Evolutionary conservation across 805 yeast species (phyloP).

Genomic region (Candida nitratophila): DNA sequence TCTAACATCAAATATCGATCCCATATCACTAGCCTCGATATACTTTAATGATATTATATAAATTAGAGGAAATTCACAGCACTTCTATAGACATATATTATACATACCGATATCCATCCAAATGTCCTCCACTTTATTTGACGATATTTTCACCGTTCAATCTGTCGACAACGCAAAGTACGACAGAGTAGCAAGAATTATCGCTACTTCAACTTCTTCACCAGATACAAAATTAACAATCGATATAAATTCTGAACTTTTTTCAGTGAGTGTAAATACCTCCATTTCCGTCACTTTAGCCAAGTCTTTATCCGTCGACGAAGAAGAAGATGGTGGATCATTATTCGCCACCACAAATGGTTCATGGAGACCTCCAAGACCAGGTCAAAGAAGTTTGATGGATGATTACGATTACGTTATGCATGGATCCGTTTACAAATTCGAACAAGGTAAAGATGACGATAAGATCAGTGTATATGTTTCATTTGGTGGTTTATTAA

Average conservation of each 20-base stretch:
- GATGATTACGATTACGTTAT: slow-evolving; percentile 97
- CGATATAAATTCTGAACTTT: slow-evolving; percentile 87
- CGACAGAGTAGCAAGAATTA: slow-evolving; percentile 85
- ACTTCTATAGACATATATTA: not conserved
- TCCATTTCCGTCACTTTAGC: slow-evolving; percentile 83
- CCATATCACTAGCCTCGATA: too few species aligned
- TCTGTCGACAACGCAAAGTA: slow-evolving; percentile 84
- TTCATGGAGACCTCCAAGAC: slow-evolving; percentile 79
- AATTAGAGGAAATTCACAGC: too few species aligned
- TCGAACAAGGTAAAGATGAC: slow-evolving; percentile 70
- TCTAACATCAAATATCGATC: too few species aligned
- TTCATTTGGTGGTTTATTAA: slow-evolving; percentile 90
- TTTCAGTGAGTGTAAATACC: slow-evolving; percentile 73
- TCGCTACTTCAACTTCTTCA: slow-evolving; percentile 80
- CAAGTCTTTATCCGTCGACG: slow-evolving; percentile 56
- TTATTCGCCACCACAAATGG: slow-evolving; percentile 42
- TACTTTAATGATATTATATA: too few species aligned
- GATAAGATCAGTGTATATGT: slow-evolving; percentile 81
- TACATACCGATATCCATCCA: not conserved
- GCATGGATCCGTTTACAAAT: slow-evolving; percentile 96
- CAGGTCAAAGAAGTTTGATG: slow-evolving; percentile 79
- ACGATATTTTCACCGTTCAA: slow-evolving; percentile 83
- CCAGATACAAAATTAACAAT: slow-evolving; percentile 74
- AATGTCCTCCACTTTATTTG: slow-evolving; percentile 77
- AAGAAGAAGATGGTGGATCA: slow-evolving; percentile 36